Percentiles rank a stretch among this genome's conserved stretches.
phyloP scores from a whole-genome alignment of 306 rosid species.

The Urtica urens region DNA sequence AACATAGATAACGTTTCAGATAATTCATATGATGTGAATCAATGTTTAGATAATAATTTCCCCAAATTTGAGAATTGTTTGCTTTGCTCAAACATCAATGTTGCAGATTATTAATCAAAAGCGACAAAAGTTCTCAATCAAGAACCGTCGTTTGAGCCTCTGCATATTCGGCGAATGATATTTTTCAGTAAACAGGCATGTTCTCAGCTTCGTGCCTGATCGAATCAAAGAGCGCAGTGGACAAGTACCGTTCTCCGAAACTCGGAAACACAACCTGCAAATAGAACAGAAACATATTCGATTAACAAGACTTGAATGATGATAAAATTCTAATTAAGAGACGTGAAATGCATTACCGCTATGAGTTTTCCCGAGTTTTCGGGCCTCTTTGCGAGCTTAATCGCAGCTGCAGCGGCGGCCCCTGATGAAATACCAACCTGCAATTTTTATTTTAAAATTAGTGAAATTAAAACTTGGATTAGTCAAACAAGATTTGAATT shows the following conservation, averaged over 20 bases:
- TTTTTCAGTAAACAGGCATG: conserved; percentile 21
- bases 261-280: conserved; percentile 58
- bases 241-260: conserved; percentile 59
- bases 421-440: conserved; percentile 85
- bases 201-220: conserved; percentile 46
- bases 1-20: no score
- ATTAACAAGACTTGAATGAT: not conserved
- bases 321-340: not conserved
- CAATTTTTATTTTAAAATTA: conserved; percentile 1
- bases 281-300: not conserved
- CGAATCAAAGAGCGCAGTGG: conserved; percentile 45
- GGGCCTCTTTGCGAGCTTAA: conserved; percentile 51
- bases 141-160: no score
- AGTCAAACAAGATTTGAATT: not conserved
- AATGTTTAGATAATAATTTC: not conserved
- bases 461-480: not conserved
- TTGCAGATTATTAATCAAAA: no score
- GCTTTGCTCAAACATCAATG: no score
- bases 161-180: not conserved
- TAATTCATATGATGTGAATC: not conserved
- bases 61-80: no score
- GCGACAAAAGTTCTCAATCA: no score
- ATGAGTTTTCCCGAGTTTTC: conserved; percentile 67
- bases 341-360: conserved; percentile 18
- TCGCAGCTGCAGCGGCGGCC: conserved; percentile 67